Percentiles rank a stretch among this genome's conserved stretches.
phyloP scores from a whole-genome alignment of 2,329 filamentous ascomycete genomes.

The Colletotrichum lentis region DNA sequence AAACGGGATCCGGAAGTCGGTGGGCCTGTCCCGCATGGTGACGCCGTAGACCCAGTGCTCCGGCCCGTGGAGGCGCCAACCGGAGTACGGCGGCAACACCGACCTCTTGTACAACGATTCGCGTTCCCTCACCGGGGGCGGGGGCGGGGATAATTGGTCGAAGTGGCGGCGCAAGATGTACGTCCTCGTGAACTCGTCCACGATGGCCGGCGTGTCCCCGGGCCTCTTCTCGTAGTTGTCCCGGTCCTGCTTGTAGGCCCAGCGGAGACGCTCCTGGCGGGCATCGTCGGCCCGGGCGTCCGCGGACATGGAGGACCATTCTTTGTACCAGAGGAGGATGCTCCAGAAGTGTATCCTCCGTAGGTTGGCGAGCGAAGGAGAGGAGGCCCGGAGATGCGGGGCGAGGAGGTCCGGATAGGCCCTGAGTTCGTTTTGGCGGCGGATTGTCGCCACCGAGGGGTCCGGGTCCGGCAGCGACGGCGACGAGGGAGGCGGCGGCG shows the following conservation, averaged over 20 bases:
- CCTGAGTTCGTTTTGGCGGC: neutral
- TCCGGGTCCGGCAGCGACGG: neutral
- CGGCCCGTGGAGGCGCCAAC: neutral
- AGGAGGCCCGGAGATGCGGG: neutral
- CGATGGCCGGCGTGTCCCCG: neutral
- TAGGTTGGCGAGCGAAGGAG: neutral
- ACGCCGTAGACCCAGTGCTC: neutral
- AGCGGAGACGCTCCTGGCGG: neutral
- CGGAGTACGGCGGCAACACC: neutral
- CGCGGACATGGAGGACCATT: neutral
- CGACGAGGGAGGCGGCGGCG: neutral
- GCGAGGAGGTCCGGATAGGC: neutral
- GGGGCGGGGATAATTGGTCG: neutral
- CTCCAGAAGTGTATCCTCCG: constrained; percentile 1
- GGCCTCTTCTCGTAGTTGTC: neutral
- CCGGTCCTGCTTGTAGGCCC: neutral
- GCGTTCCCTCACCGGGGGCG: neutral
- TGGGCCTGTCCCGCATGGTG: neutral
- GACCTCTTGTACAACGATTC: neutral
- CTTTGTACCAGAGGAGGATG: neutral
- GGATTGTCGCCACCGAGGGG: neutral
- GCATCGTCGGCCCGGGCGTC: neutral
- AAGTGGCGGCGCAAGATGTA: neutral
- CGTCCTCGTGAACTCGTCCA: constrained; percentile 7
- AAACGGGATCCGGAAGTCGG: neutral